Percentiles rank a stretch among this genome's conserved stretches.
phyloP scores from a whole-genome alignment of 352 stramenopile species.

The Pythium apleroticum region DNA sequence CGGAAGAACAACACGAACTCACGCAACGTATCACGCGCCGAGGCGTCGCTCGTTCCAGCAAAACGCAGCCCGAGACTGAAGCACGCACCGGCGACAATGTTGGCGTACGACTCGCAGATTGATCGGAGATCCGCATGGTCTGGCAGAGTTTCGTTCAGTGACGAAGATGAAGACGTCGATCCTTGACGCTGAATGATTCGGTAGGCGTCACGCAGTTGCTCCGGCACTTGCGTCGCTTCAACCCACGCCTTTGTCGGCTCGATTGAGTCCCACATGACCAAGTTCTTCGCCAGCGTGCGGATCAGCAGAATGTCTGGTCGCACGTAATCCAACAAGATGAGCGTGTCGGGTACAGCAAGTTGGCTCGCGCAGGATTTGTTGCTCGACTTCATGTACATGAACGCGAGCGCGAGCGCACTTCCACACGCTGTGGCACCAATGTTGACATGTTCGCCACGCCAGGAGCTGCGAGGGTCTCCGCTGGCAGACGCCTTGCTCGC shows the following conservation, averaged over 20 bases:
- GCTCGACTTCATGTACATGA: constrained; percentile 96
- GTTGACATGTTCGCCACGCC: constrained; percentile 90
- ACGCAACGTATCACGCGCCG: constrained; percentile 61
- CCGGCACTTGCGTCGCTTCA: constrained; percentile 60
- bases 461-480: constrained; percentile 21
- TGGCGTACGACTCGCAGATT: constrained; percentile 93
- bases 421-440: constrained; percentile 94
- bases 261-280: constrained; percentile 96
- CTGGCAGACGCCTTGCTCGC: neutral
- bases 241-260: constrained; percentile 90
- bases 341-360: constrained; percentile 92
- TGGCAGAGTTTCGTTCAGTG: constrained; percentile 18
- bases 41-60: constrained; percentile 80
- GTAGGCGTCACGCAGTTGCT: constrained; percentile 56
- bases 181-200: constrained; percentile 23
- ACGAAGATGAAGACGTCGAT: neutral
- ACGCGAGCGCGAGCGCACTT: constrained; percentile 91
- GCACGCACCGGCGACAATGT: constrained; percentile 94
- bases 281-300: constrained; percentile 90
- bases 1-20: constrained; percentile 77
- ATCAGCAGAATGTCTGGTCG: constrained; percentile 95
- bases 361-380: constrained; percentile 84
- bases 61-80: constrained; percentile 95
- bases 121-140: constrained; percentile 78
- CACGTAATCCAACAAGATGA: constrained; percentile 95